Evolutionary conservation across 169 alveolate species (phyloP), one percentile per base, ranked within the genome.

Genomic region (Plasmodium falciparum): DNA sequence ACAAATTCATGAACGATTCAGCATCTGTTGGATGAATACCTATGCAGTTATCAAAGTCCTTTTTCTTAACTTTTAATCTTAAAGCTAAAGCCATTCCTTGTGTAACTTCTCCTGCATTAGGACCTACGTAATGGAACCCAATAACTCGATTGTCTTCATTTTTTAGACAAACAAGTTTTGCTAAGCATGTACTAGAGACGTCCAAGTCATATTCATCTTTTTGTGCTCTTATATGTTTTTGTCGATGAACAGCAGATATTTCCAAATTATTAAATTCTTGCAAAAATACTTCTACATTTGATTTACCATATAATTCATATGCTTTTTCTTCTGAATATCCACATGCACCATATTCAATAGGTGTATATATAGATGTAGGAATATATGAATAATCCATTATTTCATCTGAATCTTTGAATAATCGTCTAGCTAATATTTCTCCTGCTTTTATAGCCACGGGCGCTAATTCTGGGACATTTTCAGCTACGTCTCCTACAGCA

Each of bases 401-500:
- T 85, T 95, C 93, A 17, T 93, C 93, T 5, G 96, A 91, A 8
- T 94, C 94, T 9, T 95, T 97, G 66, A 96, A 98, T 33, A 99
- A 94, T 49, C 99, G 95, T 65, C 95, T 91, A n/a, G 99, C 98
- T 49, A 99, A 95, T n/a, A 96, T 88, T 73, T 95, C 98, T 8
- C 99, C 99, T 24, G 99, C 99, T 86, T 96, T 97, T 7, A 98
- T 96, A n/a, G 99, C 99, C 17, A 97, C 99, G 11, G 99, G 99
- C 1, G 99, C 99, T 47, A 99, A 88, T 88, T 98, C 99, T 17
- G 99, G 99, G 49, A 95, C 90, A 61, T 98, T 98, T 43, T 96
- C 96, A 17, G 96, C 96, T n/a, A 97, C 96, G 88, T 98, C 99
- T 6, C 99, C 99, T 43, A 98, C 97, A 11, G 99, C 99, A 90